Evolutionary conservation across 2,329 filamentous ascomycete genomes (phyloP).

Genomic region (Parastagonospora avenae): DNA sequence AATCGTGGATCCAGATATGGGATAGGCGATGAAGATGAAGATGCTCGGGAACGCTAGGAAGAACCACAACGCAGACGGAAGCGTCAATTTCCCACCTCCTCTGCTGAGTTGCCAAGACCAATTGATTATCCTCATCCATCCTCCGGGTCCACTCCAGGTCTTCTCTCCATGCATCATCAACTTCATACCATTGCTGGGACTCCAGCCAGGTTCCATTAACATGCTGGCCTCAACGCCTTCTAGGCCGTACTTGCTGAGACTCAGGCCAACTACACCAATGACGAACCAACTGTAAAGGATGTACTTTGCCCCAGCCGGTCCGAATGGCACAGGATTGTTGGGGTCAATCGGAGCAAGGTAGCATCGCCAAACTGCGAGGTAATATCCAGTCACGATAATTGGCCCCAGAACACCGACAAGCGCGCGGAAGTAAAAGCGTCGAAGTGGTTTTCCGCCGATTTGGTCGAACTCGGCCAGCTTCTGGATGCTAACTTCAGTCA

Average conservation of each 20-base stretch:
- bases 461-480: slow-evolving; percentile 32
- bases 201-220: slow-evolving; percentile 13
- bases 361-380: slow-evolving; percentile 9
- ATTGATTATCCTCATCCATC: slow-evolving; percentile 13
- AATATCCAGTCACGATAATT: slow-evolving; percentile 3
- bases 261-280: slow-evolving; percentile 9
- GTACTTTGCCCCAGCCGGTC: slow-evolving; percentile 9
- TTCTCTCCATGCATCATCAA: slow-evolving; percentile 15
- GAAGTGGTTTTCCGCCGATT: slow-evolving; percentile 3
- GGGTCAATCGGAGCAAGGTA: slow-evolving; percentile 7
- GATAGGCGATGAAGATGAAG: slow-evolving; percentile 7
- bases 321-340: not conserved
- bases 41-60: slow-evolving; percentile 4
- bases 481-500: not conserved
- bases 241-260: slow-evolving; percentile 12
- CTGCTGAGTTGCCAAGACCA: slow-evolving; percentile 3
- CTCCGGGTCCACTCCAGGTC: slow-evolving; percentile 13
- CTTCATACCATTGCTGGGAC: slow-evolving; percentile 8
- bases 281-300: slow-evolving; percentile 16
- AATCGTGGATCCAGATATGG: slow-evolving; percentile 4
- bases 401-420: slow-evolving; percentile 11
- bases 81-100: not conserved
- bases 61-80: slow-evolving; percentile 4
- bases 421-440: slow-evolving; percentile 7
- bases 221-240: slow-evolving; percentile 12